phyloP scores from a whole-genome alignment of 148 eudicot species.

The Chenopodium berlandieri region DNA sequence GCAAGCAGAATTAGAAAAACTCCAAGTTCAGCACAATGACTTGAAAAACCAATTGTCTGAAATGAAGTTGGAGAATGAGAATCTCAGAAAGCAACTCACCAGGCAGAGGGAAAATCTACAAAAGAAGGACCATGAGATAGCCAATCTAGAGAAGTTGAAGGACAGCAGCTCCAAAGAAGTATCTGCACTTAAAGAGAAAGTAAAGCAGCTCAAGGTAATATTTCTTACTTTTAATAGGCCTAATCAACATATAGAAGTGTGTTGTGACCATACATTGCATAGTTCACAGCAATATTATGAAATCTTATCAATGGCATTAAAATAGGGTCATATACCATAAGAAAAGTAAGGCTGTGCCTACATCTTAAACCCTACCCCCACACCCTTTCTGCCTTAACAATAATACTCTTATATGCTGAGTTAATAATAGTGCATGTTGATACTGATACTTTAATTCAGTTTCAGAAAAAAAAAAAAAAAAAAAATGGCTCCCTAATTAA shows the following conservation, averaged over 20 bases:
- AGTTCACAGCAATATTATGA: background rate
- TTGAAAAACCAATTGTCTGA: slow-evolving; percentile 41
- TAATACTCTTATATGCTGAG: background rate
- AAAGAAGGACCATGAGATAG: slow-evolving; percentile 49
- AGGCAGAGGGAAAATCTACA: slow-evolving; percentile 46
- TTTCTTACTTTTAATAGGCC: background rate
- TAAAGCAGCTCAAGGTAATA: slow-evolving; percentile 44
- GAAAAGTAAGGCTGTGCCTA: background rate
- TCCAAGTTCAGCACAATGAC: slow-evolving; percentile 48
- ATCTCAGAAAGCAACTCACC: slow-evolving; percentile 50
- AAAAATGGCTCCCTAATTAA: background rate
- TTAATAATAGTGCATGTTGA: background rate
- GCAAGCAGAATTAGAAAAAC: slow-evolving; percentile 53
- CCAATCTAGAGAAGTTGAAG: slow-evolving; percentile 35
- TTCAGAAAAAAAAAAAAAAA: background rate
- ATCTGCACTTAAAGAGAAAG: slow-evolving; percentile 34
- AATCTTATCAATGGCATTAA: background rate
- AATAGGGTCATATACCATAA: background rate
- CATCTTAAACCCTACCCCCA: background rate
- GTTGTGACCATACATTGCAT: background rate
- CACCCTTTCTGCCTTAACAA: background rate
- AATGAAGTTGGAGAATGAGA: slow-evolving; percentile 56
- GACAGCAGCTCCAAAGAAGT: slow-evolving; percentile 35
- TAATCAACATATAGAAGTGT: background rate
- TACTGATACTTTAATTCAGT: background rate